phyloP scores from a whole-genome alignment of 2,329 filamentous ascomycete species.

The Raffaelea ambrosiae region DNA sequence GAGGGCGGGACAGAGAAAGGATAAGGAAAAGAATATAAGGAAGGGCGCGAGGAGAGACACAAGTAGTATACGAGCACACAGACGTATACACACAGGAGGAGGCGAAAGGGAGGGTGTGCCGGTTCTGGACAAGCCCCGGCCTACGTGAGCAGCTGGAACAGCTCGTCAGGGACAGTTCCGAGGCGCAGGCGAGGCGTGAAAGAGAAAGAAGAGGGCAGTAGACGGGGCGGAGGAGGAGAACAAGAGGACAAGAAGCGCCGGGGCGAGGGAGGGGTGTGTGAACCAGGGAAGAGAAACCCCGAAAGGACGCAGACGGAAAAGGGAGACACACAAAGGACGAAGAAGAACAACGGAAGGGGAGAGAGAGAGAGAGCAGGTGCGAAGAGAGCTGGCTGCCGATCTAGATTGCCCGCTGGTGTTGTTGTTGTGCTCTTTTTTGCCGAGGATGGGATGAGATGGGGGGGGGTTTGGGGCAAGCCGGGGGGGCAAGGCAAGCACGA shows the following conservation, averaged over 20 bases:
- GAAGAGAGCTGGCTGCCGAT: background rate
- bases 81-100: background rate
- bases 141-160: background rate
- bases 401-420: background rate
- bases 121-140: too few species aligned
- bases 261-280: background rate
- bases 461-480: background rate
- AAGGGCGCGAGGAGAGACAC: background rate
- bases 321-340: background rate
- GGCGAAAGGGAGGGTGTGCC: background rate
- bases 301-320: background rate
- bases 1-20: background rate
- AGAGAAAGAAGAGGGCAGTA: constrained; percentile 2
- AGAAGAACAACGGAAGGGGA: background rate
- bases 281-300: background rate
- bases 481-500: background rate
- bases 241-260: background rate
- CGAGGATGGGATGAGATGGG: background rate
- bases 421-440: background rate
- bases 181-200: background rate
- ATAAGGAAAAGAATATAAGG: background rate
- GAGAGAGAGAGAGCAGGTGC: background rate
- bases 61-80: background rate
- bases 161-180: background rate
- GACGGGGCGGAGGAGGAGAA: background rate